These are phyloP conservation scores for Sonneratia alba DNA, from an alignment of 345 rosid genomes.

Conservation along the genomic window DNA sequence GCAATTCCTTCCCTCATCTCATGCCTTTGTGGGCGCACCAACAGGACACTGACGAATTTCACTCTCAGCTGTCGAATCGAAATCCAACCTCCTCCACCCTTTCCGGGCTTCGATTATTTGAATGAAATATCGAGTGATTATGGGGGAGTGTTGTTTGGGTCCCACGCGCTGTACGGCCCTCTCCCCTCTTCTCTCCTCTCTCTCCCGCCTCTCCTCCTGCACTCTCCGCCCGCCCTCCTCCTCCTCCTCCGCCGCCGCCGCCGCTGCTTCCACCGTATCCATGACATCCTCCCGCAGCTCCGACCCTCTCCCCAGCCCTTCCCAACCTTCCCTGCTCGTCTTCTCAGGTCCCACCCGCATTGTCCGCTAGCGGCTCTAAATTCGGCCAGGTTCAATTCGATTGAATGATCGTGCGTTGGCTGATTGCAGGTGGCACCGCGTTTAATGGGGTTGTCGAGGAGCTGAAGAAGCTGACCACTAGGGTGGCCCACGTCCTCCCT, in stretches of 20 bases:
- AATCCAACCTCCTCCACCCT: not conserved
- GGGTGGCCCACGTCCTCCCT: slow-evolving; percentile 87
- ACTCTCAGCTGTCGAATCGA: not conserved
- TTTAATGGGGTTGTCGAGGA: slow-evolving; percentile 92
- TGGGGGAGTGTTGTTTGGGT: slow-evolving; percentile 51
- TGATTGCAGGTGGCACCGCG: slow-evolving; percentile 73
- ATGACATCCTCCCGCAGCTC: slow-evolving; percentile 8
- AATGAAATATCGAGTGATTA: slow-evolving; percentile 3
- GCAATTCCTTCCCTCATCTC: no score
- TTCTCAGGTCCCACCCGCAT: slow-evolving; percentile 49
- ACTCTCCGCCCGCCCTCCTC: slow-evolving; percentile 1
- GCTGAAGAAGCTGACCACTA: slow-evolving; percentile 68
- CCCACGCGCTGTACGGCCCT: slow-evolving; percentile 15
- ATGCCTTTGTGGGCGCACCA: no score
- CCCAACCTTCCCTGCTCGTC: slow-evolving; percentile 69
- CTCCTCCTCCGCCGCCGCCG: slow-evolving; percentile 5
- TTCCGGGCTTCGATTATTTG: not conserved
- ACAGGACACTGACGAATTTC: not conserved
- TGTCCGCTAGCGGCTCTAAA: not conserved
- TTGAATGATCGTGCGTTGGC: not conserved
- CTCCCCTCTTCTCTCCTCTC: slow-evolving; percentile 12
- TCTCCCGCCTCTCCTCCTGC: slow-evolving; percentile 8
- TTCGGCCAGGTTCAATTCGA: not conserved
- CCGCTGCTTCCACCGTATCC: not conserved
- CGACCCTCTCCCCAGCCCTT: slow-evolving; percentile 26